Conservation (phyloP, 805 yeast species). For the Kazachstania africana region DNA sequence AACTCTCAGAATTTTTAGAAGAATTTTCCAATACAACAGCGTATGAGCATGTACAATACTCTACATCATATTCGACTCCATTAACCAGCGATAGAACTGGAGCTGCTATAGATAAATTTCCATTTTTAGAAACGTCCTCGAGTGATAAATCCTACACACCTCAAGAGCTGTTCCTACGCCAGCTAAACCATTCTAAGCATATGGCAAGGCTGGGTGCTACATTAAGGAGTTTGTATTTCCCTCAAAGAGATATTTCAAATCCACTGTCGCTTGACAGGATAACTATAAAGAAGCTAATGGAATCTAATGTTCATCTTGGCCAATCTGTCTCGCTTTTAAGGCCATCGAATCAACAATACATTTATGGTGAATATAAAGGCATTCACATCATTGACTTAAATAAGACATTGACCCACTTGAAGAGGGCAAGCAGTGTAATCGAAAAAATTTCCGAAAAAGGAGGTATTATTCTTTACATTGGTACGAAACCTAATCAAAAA, state of each 20-base stretch:
- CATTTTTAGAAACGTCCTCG: slow-evolving; percentile 52
- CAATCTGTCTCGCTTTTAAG: slow-evolving; percentile 75
- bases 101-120: slow-evolving; percentile 18
- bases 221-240: slow-evolving; percentile 50
- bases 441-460: slow-evolving; percentile 76
- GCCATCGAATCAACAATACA: slow-evolving; percentile 71
- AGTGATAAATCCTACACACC: slow-evolving; percentile 55
- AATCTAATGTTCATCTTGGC: slow-evolving; percentile 93
- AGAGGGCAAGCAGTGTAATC: slow-evolving; percentile 75
- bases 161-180: slow-evolving; percentile 70
- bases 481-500: slow-evolving; percentile 70
- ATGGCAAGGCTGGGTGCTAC: slow-evolving; percentile 54
- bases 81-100: slow-evolving; percentile 3
- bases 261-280: slow-evolving; percentile 50
- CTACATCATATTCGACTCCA: slow-evolving; percentile 5
- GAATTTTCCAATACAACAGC: slow-evolving; percentile 12
- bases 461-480: slow-evolving; percentile 75
- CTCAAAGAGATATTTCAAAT: slow-evolving; percentile 49
- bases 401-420: slow-evolving; percentile 62
- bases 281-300: slow-evolving; percentile 59
- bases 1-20: slow-evolving; percentile 18
- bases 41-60: too few relatives aligned
- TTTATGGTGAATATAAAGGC: slow-evolving; percentile 84
- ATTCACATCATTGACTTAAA: slow-evolving; percentile 84
- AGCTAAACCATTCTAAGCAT: slow-evolving; percentile 45